Evolutionary conservation across 2,329 filamentous ascomycete genomes (phyloP).

Genomic region (Ophiostoma tasmaniense): DNA sequence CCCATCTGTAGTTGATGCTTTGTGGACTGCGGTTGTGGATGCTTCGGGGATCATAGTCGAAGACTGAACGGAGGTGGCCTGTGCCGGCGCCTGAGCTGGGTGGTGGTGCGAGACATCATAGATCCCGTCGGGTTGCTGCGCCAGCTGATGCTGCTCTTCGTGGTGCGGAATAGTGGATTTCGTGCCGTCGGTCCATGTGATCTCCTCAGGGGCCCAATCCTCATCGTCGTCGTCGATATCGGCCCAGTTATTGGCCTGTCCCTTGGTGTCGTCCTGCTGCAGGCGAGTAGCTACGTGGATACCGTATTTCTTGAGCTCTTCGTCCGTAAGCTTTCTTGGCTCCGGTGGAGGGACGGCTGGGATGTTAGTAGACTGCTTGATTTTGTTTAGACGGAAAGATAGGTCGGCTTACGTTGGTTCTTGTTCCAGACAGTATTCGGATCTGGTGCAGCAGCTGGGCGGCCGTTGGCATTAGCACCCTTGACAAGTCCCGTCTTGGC

Average conservation of each 20-base stretch:
- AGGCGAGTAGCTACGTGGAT: slow-evolving; percentile 77
- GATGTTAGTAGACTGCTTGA: neutral
- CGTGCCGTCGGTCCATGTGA: slow-evolving; percentile 82
- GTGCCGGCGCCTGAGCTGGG: slow-evolving; percentile 9
- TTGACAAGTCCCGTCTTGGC: slow-evolving; percentile 61
- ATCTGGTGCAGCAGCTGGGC: slow-evolving; percentile 56
- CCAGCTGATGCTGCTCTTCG: slow-evolving; percentile 38
- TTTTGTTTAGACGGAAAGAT: neutral
- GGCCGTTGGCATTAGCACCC: slow-evolving; percentile 45
- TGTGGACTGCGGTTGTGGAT: slow-evolving; percentile 12
- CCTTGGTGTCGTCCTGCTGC: slow-evolving; percentile 53
- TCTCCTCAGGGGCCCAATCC: slow-evolving; percentile 76
- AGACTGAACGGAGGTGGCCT: slow-evolving; percentile 6
- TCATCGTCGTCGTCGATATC: slow-evolving; percentile 86
- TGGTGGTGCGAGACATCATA: slow-evolving; percentile 12
- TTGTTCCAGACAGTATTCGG: slow-evolving; percentile 79
- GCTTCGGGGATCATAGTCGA: slow-evolving; percentile 3
- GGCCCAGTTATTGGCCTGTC: slow-evolving; percentile 79
- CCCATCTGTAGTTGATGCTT: slow-evolving; percentile 29
- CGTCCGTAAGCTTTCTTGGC: slow-evolving; percentile 75
- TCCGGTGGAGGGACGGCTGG: slow-evolving; percentile 57
- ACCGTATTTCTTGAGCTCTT: slow-evolving; percentile 78
- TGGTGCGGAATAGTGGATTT: slow-evolving; percentile 65
- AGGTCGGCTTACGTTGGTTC: slow-evolving; percentile 59
- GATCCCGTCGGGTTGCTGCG: slow-evolving; percentile 17